Conservation (phyloP, 2,329 filamentous ascomycete species). For the Cladosporium sp. region DNA sequence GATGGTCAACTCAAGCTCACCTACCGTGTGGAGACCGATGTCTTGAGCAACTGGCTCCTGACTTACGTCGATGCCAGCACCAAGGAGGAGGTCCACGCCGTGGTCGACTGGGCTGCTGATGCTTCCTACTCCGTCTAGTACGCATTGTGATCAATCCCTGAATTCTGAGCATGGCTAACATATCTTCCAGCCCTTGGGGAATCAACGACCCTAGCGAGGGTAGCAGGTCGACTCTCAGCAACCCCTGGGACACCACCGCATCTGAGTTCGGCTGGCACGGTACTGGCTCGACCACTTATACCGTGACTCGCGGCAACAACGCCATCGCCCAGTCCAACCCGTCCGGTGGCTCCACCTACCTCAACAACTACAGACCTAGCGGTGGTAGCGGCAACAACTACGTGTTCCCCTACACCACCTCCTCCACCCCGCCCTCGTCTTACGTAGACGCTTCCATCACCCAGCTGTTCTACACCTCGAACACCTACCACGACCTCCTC, state of each 20-base stretch:
- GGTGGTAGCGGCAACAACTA: constrained; percentile 49
- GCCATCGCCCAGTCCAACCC: constrained; percentile 58
- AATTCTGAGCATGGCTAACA: not conserved
- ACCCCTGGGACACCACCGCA: constrained; percentile 52
- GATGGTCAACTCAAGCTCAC: constrained; percentile 53
- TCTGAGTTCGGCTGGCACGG: constrained; percentile 59
- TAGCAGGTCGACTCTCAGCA: constrained; percentile 45
- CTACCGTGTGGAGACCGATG: constrained; percentile 63
- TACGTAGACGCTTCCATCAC: constrained; percentile 60
- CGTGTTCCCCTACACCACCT: constrained; percentile 19
- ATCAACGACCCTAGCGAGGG: constrained; percentile 58
- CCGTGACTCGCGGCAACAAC: constrained; percentile 61
- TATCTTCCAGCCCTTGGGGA: constrained; percentile 49
- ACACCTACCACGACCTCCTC: constrained; percentile 62
- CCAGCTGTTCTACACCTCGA: constrained; percentile 64
- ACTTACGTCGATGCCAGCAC: constrained; percentile 58
- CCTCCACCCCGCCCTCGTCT: constrained; percentile 8
- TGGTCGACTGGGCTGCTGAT: constrained; percentile 60
- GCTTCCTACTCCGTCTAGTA: constrained; percentile 58
- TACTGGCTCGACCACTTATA: constrained; percentile 53
- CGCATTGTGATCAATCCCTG: not conserved
- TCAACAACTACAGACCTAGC: constrained; percentile 56
- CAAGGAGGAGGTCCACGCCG: constrained; percentile 53
- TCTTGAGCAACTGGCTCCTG: constrained; percentile 60
- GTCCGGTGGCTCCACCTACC: constrained; percentile 46